phyloP scores from a whole-genome alignment of 1,284 basidiomycete species.

The Malassezia yamatoensis region DNA sequence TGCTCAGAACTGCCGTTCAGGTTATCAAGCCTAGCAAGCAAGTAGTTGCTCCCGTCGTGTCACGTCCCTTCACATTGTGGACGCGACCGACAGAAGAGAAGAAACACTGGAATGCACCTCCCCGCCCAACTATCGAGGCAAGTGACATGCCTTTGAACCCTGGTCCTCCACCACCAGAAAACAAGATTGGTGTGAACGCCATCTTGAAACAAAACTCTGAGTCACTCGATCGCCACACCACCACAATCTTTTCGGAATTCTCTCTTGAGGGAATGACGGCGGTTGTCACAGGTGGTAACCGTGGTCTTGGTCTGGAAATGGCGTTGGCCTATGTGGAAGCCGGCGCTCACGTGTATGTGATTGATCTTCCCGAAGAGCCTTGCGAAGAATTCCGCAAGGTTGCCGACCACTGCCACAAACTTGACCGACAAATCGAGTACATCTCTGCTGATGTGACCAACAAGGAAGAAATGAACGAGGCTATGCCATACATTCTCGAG shows the following conservation, averaged over 20 bases:
- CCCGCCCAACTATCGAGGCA: not conserved
- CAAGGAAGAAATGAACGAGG: conserved; percentile 49
- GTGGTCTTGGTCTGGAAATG: conserved; percentile 73
- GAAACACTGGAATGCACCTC: conserved; percentile 10
- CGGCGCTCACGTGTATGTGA: conserved; percentile 66
- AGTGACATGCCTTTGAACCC: conserved; percentile 27
- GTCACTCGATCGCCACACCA: conserved; percentile 37
- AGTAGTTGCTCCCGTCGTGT: not conserved
- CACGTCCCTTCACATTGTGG: conserved; percentile 6
- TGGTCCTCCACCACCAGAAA: conserved; percentile 36
- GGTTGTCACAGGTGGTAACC: conserved; percentile 56
- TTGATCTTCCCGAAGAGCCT: conserved; percentile 61
- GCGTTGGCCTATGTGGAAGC: conserved; percentile 66
- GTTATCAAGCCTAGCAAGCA: not conserved
- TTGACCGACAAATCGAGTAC: conserved; percentile 58
- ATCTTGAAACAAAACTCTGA: conserved; percentile 36
- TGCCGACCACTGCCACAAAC: conserved; percentile 49
- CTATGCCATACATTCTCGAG: conserved; percentile 43
- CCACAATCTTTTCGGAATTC: conserved; percentile 61
- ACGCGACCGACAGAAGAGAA: not conserved
- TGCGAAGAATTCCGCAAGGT: conserved; percentile 58
- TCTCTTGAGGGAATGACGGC: conserved; percentile 63
- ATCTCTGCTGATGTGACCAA: conserved; percentile 54
- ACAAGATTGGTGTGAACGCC: conserved; percentile 45
- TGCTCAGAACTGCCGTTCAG: not conserved